Evolutionary conservation across 2,329 filamentous ascomycete genomes (phyloP), one percentile per base, ranked within the genome.

Genomic region (Fusarium xylarioides): DNA sequence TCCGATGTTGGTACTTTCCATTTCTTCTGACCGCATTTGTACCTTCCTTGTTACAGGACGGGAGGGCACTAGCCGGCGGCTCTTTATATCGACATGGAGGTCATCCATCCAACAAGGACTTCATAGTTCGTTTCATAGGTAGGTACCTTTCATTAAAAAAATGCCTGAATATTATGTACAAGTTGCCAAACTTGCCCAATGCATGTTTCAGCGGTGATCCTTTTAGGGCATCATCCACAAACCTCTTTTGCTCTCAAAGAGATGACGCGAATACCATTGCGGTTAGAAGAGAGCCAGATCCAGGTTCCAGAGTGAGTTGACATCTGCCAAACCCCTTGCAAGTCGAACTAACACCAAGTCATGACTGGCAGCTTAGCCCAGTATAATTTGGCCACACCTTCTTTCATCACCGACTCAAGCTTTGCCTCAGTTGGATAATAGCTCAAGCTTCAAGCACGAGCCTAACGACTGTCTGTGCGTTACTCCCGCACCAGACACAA

Each of bases 401-500:
- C 56, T 62, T 71, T 38, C 44, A 66, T 69, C 71, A 49, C 47
- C 70, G 54, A 73, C 61, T 72, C 37, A 54, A 55, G 60, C 66
- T 63, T 76, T 76, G 61, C 75, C 73, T 66, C 50, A 70, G 65
- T 76, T 52, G 59, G 71, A 66, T 58, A 70, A 76, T 64, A 59
- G 74, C 58, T 68, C 65, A 52, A 74, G 54, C 53, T 62, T 59
- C 38, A 47, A 68, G 71, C 70, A 75, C 71, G 62, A 77, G 75
- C 74, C 75, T 64, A 66, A 63, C 54, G 56, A 65, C 49, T 42
- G 75, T 76, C 75, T 76, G 75, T 77, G 75, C 75, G 69, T 50
- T 46, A 55, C 47, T 69, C 64, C 66, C 66, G 65, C 28, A 37
- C 23, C 32, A 23, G 54, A 63, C 50, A 63, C 60, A 67, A 62